These are phyloP conservation scores for Panicum miliaceum DNA, from an alignment of 176 grass and related monocot genomes.

Conservation along the genomic window DNA sequence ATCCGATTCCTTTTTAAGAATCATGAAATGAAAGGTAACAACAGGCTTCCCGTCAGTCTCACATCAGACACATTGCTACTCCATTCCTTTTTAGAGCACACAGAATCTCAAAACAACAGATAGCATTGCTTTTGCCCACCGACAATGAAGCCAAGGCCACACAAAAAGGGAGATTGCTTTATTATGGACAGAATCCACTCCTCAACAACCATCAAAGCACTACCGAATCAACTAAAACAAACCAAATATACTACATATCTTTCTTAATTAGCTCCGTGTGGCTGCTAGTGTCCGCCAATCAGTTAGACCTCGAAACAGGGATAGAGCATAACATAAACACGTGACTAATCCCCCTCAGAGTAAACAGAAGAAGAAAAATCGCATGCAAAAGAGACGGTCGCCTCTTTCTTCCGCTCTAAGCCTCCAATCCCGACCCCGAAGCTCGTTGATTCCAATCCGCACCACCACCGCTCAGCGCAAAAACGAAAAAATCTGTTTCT, in stretches of 20 bases:
- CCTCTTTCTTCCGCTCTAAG: not conserved
- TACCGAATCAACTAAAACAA: not conserved
- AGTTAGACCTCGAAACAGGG: not conserved
- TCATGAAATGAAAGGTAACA: not conserved
- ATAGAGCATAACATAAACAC: not conserved
- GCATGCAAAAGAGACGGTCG: not conserved
- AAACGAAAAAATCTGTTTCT: not conserved
- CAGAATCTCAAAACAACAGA: constrained; percentile 4
- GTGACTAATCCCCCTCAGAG: not conserved
- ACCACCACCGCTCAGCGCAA: not conserved
- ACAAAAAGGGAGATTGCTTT: not conserved
- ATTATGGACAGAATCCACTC: constrained; percentile 22
- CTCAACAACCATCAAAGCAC: not conserved
- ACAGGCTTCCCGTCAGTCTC: not conserved
- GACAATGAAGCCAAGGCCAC: not conserved
- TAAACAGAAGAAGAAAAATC: not conserved
- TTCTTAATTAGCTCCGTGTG: not conserved
- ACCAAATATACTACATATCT: not conserved
- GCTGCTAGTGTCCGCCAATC: not conserved
- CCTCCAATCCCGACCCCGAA: not conserved
- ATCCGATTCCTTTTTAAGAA: not conserved
- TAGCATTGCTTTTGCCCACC: not conserved
- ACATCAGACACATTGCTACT: not conserved
- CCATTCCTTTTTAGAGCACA: constrained; percentile 6
- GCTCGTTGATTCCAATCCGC: not conserved